phyloP scores from a whole-genome alignment of 306 rosid genomes.

The Cucumis cinereus region DNA sequence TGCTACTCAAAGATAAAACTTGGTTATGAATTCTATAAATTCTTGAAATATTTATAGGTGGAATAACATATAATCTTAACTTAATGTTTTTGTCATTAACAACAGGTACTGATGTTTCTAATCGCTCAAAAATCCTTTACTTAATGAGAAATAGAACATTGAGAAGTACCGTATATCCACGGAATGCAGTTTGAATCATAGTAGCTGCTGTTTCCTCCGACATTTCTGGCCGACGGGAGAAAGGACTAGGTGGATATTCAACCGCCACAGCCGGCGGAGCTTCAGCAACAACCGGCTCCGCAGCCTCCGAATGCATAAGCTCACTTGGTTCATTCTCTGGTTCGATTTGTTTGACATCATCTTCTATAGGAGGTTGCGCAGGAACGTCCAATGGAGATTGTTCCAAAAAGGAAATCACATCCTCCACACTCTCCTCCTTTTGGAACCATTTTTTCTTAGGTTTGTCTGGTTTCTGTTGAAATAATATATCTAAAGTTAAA shows the following conservation, averaged over 20 bases:
- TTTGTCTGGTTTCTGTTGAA: slow-evolving; percentile 19
- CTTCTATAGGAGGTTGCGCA: slow-evolving; percentile 11
- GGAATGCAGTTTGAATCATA: slow-evolving; percentile 82
- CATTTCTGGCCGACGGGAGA: slow-evolving; percentile 39
- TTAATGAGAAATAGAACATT: neutral
- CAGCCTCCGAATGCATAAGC: slow-evolving; percentile 29
- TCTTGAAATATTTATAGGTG: neutral
- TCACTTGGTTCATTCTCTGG: slow-evolving; percentile 39
- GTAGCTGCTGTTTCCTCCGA: slow-evolving; percentile 73
- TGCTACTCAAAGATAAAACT: neutral
- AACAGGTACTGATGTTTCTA: neutral
- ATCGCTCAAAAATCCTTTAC: neutral
- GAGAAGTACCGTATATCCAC: slow-evolving; percentile 73
- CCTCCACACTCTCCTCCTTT: slow-evolving; percentile 42
- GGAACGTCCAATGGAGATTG: slow-evolving; percentile 27
- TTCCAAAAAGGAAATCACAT: slow-evolving; percentile 21
- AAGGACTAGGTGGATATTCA: slow-evolving; percentile 12
- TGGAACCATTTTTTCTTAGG: slow-evolving; percentile 92
- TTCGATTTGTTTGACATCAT: slow-evolving; percentile 14
- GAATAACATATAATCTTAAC: neutral
- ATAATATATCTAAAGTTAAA: neutral
- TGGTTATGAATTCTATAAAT: neutral
- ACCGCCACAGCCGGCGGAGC: slow-evolving; percentile 30
- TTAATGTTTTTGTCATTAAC: neutral
- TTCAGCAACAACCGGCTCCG: slow-evolving; percentile 24